These are phyloP conservation scores for Closterium sp. DNA, from an alignment of 139 green algal species.

Conservation along the genomic window DNA sequence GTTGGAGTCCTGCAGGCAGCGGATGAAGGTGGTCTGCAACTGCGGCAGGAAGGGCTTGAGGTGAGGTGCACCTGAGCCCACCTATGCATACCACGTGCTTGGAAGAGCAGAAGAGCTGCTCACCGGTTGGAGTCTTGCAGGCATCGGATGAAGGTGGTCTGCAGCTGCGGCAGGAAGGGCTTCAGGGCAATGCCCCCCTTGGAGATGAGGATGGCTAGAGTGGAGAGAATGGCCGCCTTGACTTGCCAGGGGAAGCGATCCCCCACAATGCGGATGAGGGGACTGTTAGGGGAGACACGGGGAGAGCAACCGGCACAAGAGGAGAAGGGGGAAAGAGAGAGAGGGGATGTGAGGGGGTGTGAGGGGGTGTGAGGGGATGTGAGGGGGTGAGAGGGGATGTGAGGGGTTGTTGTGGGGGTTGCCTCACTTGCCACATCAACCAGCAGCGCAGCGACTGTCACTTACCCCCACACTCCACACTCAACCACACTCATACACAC, in stretches of 20 bases:
- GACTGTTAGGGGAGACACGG: conserved; percentile 52
- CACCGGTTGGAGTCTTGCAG: conserved; percentile 69
- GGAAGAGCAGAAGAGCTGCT: too few species aligned
- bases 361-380: too few species aligned
- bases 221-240: conserved; percentile 86
- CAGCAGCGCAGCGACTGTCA: conserved; percentile 86
- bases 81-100: too few species aligned
- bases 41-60: conserved; percentile 96
- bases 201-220: conserved; percentile 80
- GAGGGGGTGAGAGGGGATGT: too few species aligned
- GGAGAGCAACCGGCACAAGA: neutral
- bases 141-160: conserved; percentile 98
- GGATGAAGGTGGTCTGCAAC: conserved; percentile 97
- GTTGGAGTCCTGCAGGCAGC: conserved; percentile 61
- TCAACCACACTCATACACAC: conserved; percentile 24
- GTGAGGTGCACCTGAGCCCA: too few species aligned
- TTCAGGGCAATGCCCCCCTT: conserved; percentile 83
- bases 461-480: conserved; percentile 63
- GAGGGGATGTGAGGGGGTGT: neutral
- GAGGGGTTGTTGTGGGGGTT: too few species aligned
- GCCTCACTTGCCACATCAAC: conserved; percentile 73
- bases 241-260: conserved; percentile 72
- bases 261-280: conserved; percentile 94
- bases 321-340: too few species aligned
- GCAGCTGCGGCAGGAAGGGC: conserved; percentile 96